These are phyloP conservation scores for Wickerhamiella lipophila DNA, from an alignment of 805 yeast genomes.

Conservation along the genomic window DNA sequence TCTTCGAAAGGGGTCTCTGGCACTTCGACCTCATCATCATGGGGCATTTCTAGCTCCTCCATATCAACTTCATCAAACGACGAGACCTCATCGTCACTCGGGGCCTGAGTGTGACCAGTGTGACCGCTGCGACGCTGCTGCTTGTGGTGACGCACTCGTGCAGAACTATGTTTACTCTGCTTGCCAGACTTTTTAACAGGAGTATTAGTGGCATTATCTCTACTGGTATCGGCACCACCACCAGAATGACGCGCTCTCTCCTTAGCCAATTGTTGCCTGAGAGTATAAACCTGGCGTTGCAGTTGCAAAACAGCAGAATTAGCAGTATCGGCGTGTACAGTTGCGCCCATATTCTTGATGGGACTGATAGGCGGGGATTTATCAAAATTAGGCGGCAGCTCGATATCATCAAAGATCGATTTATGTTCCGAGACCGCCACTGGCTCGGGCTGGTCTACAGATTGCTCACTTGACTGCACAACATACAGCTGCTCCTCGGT, in stretches of 20 bases:
- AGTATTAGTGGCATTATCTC: background rate
- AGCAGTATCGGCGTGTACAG: constrained; percentile 2
- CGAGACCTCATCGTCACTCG: constrained; percentile 1
- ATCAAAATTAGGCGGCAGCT: constrained; percentile 3
- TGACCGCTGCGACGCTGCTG: background rate
- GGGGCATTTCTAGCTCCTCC: constrained; percentile 8
- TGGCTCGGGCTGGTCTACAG: background rate
- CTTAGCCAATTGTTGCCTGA: constrained; percentile 5
- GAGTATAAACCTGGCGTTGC: constrained; percentile 1
- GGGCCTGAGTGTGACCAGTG: background rate
- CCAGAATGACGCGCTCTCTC: background rate
- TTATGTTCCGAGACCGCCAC: background rate
- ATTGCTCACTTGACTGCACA: background rate
- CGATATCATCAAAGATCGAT: constrained; percentile 1
- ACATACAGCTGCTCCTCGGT: constrained; percentile 21
- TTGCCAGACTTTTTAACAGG: background rate
- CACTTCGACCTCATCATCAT: constrained; percentile 18
- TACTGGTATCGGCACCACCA: background rate
- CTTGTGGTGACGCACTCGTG: background rate
- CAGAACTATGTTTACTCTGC: background rate
- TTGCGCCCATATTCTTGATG: constrained; percentile 6
- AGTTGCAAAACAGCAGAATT: constrained; percentile 1
- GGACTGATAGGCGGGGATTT: constrained; percentile 5
- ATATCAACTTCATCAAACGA: constrained; percentile 2
- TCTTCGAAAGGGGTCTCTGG: constrained; percentile 20